Base-by-base conservation (phyloP, 495 filamentous ascomycete genomes). In the Rhypophila decipiens region DNA sequence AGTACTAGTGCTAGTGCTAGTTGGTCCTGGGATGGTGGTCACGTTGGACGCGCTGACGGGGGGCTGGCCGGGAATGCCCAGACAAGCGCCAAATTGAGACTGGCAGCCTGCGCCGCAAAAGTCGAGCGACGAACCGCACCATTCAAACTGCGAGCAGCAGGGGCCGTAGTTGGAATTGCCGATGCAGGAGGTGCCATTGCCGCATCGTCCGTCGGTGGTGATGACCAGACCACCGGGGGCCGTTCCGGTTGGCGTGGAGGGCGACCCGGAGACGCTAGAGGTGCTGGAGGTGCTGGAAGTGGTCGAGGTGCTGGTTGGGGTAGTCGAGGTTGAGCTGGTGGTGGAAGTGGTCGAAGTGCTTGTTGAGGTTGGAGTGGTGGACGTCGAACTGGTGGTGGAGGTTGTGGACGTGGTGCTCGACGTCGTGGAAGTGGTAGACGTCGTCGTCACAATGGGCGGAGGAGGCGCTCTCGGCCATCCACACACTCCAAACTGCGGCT, bases 31-130 rank as follows among this genome's bases (percentile, higher is more conserved):
- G 5, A 42, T 39, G 24, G 47, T 44, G 9, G 55, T 52, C 21
- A 19, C 34, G 51, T 57, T 60, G 36, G 37, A 38, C 0, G 39
- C 13, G 2, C 49, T 47, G 3, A 15, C 17, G 1, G 42, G 51
- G 2, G 52, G 50, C 2, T 40, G 10, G 4, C 52, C 49, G 3
- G 51, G 41, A 1, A 45, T 29, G 33, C 52, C 50, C 1, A 54
- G 52, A 29, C 71, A 74, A 4, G 51, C 51, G 19, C 71, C 71
- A 36, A 66, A 74, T 17, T 55, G 49, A 17, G 56, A 42, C 55
- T 76, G 71, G 42, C 78, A 81, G 0, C 75, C 75, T 13, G 60
- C 60, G 19, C 71, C 73, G 54, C 78, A 82, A 47, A 71, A 79
- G 20, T 63, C 65, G 5, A 53, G 46, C 7, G 67, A 64, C 18